Evolutionary conservation across 2,329 filamentous ascomycete genomes (phyloP).

Genomic region (Cercospora zeina): DNA sequence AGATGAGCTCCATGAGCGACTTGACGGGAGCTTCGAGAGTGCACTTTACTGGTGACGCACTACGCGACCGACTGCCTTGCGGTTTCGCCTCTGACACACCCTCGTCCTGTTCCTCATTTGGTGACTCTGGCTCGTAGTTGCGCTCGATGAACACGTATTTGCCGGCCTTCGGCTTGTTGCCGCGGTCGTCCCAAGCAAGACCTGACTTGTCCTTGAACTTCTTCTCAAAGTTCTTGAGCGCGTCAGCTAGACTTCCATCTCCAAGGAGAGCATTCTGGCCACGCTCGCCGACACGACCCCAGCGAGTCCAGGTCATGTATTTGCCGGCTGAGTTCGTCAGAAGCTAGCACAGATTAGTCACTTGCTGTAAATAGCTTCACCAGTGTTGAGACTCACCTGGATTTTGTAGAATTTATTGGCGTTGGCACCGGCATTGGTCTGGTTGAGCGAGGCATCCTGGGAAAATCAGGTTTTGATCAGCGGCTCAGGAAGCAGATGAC

Average conservation of each 20-base stretch:
- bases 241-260: slow-evolving; percentile 42
- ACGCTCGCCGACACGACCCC: slow-evolving; percentile 70
- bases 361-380: slow-evolving; percentile 54
- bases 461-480: not conserved
- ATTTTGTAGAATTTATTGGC: slow-evolving; percentile 83
- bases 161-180: slow-evolving; percentile 56
- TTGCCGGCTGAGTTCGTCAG: slow-evolving; percentile 71
- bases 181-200: slow-evolving; percentile 53
- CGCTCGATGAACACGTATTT: slow-evolving; percentile 81
- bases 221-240: slow-evolving; percentile 51
- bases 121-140: slow-evolving; percentile 69
- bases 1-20: slow-evolving; percentile 75
- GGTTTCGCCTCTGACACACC: not conserved
- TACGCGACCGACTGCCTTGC: slow-evolving; percentile 18
- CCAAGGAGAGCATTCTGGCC: slow-evolving; percentile 51
- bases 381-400: slow-evolving; percentile 54
- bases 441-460: slow-evolving; percentile 70
- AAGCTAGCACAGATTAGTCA: slow-evolving; percentile 57
- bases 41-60: slow-evolving; percentile 49
- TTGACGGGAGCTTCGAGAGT: slow-evolving; percentile 63
- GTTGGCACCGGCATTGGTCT: slow-evolving; percentile 69
- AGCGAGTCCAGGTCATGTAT: slow-evolving; percentile 65
- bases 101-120: slow-evolving; percentile 44
- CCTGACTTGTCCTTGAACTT: slow-evolving; percentile 62
- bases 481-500: not conserved